Evolutionary conservation across 2,329 filamentous ascomycete species (phyloP).

Genomic region (Xylaria sp.): DNA sequence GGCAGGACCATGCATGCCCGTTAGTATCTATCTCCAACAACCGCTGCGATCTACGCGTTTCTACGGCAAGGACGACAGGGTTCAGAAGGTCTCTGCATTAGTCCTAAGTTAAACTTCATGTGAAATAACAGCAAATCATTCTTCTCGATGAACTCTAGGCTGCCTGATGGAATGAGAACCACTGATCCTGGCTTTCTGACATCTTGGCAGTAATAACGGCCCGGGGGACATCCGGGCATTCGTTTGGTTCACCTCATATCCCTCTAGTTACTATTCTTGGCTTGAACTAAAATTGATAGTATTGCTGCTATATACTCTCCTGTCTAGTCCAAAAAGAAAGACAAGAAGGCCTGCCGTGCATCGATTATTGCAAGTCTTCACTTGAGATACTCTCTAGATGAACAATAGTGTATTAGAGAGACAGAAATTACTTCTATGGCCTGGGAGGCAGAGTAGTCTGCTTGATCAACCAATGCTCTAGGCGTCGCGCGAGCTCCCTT

Average conservation of each 20-base stretch:
- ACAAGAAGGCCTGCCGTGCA: background rate
- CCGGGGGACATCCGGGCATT: background rate
- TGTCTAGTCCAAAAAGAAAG: background rate
- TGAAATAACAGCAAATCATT: background rate
- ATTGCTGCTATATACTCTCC: background rate
- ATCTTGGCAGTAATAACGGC: background rate
- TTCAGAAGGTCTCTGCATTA: conserved; percentile 16
- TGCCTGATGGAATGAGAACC: background rate
- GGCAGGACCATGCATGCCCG: background rate
- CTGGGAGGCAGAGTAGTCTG: background rate
- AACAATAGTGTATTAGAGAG: background rate
- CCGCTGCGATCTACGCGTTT: background rate
- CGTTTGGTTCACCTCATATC: background rate
- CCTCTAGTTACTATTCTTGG: background rate
- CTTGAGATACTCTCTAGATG: background rate
- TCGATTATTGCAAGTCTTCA: background rate
- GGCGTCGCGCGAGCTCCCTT: background rate
- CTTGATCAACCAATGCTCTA: background rate
- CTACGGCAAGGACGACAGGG: background rate
- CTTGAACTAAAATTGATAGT: background rate
- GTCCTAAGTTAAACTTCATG: background rate
- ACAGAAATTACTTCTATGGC: background rate
- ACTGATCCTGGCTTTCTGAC: background rate
- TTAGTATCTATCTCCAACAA: conserved; percentile 13
- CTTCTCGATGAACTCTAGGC: background rate